A percentile compares a stretch with the other conserved stretches of the same genome.
phyloP scores from a whole-genome alignment of 306 rosid genomes.

The Cicer pinnatifidum region DNA sequence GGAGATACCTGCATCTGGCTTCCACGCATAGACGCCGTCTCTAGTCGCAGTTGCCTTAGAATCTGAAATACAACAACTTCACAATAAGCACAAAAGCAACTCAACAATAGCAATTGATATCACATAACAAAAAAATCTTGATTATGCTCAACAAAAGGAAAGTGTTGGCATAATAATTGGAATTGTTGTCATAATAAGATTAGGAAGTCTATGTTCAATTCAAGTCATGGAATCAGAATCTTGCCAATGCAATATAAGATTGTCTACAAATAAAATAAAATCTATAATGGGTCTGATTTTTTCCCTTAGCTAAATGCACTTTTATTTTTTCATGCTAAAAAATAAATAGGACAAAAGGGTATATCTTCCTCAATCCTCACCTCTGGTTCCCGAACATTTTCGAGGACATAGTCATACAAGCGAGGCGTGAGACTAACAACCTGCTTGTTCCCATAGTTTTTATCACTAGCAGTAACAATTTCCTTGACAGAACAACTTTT shows the following conservation, averaged over 20 bases:
- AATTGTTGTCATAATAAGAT: neutral
- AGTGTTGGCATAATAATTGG: neutral
- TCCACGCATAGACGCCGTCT: conserved; percentile 88
- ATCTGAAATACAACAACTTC: conserved; percentile 59
- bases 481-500: conserved; percentile 56
- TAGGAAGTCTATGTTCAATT: neutral
- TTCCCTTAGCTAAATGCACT: neutral
- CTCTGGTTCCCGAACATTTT: conserved; percentile 90
- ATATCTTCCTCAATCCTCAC: conserved; percentile 50
- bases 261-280: neutral
- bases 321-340: conserved; percentile 16
- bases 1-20: conserved; percentile 83
- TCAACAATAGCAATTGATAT: conserved; percentile 2
- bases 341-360: conserved; percentile 28
- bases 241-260: conserved; percentile 3
- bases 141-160: neutral
- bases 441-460: conserved; percentile 74
- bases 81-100: conserved; percentile 40
- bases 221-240: neutral
- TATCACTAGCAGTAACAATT: conserved; percentile 60
- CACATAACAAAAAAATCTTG: neutral
- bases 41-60: conserved; percentile 76
- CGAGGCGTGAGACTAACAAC: conserved; percentile 70
- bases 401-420: conserved; percentile 77
- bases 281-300: neutral